phyloP scores from a whole-genome alignment of 768 basidiomycete species.

The Lentinula aciculospora region DNA sequence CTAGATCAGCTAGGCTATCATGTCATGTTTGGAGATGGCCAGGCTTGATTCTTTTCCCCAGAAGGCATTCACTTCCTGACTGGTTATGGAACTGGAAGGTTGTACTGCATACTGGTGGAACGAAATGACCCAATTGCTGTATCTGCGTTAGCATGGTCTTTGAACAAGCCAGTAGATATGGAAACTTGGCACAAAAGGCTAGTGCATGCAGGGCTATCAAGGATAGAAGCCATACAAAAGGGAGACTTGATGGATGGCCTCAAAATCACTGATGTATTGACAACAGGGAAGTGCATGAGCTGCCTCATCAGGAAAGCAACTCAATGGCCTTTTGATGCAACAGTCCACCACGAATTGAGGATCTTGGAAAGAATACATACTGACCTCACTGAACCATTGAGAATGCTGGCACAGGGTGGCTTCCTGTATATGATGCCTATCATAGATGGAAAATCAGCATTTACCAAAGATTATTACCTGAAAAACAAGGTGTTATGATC shows the following conservation, averaged over 20 bases:
- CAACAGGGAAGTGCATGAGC: neutral
- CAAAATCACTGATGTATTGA: neutral
- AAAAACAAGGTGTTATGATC: too few species aligned
- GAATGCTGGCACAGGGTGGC: neutral
- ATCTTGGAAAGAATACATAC: neutral
- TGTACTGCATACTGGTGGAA: neutral
- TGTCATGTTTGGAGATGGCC: constrained; percentile 11
- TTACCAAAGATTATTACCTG: neutral
- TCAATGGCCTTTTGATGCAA: neutral
- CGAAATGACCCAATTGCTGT: neutral
- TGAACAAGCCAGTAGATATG: constrained; percentile 13
- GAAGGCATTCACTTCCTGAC: neutral
- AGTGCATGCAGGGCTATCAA: neutral
- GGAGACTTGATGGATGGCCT: neutral
- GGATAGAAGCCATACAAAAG: neutral
- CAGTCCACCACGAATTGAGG: neutral
- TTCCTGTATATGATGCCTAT: neutral
- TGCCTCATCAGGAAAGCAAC: neutral
- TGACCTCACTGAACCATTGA: neutral
- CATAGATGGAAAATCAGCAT: neutral
- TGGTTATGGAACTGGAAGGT: neutral
- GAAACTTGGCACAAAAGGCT: constrained; percentile 22
- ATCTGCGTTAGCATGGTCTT: constrained; percentile 11
- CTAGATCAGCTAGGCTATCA: constrained; percentile 12
- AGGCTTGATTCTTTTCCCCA: neutral